Percentiles rank a stretch among this genome's conserved stretches.
phyloP scores from a whole-genome alignment of 495 filamentous ascomycete genomes.

The Aspergillus campestris region DNA sequence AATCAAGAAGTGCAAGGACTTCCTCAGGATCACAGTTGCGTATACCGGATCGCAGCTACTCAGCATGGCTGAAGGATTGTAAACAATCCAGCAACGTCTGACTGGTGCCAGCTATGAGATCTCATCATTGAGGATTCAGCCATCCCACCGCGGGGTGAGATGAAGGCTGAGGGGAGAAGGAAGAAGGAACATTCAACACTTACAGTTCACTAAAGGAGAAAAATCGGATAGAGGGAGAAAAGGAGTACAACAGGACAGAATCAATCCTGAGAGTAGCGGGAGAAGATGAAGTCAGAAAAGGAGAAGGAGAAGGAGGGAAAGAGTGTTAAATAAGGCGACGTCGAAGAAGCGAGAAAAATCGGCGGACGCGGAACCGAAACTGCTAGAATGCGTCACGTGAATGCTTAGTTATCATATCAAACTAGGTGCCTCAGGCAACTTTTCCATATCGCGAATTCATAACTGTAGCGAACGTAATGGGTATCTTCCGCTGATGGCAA shows the following conservation, averaged over 20 bases:
- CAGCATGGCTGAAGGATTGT: slow-evolving; percentile 25
- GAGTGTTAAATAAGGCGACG: not conserved
- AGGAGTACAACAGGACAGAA: not conserved
- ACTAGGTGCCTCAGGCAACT: not conserved
- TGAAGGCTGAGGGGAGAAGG: not conserved
- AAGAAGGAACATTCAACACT: slow-evolving; percentile 2
- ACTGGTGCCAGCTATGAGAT: slow-evolving; percentile 45
- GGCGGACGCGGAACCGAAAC: too few relatives aligned
- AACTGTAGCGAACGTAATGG: slow-evolving; percentile 14
- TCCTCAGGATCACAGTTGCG: slow-evolving; percentile 36
- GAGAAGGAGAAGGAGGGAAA: not conserved
- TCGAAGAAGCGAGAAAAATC: not conserved
- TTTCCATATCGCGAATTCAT: not conserved
- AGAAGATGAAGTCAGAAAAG: not conserved
- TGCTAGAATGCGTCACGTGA: too few relatives aligned
- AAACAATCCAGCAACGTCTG: slow-evolving; percentile 26
- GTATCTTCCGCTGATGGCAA: slow-evolving; percentile 11
- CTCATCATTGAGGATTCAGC: slow-evolving; percentile 32
- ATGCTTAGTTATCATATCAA: not conserved
- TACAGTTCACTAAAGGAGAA: not conserved
- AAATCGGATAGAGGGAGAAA: slow-evolving; percentile 4
- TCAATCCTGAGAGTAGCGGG: not conserved
- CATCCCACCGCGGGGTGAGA: not conserved
- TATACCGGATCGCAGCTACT: slow-evolving; percentile 35
- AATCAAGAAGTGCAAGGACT: not conserved